Base-by-base conservation (phyloP, 306 rosid species). In the Vigna trinervia region DNA sequence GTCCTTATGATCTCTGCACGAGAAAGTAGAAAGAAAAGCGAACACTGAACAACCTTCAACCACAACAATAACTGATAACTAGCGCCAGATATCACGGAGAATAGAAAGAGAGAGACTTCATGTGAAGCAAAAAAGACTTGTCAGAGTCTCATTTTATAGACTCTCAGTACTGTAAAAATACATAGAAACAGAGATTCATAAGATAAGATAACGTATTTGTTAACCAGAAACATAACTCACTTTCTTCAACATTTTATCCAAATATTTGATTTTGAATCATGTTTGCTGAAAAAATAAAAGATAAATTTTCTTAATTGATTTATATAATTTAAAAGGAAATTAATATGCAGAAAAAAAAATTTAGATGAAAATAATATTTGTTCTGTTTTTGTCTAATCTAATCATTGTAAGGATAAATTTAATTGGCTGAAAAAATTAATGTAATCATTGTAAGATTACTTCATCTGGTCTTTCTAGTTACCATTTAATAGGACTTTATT, bases 21-120 rank as follows among this genome's bases (percentile, higher is more conserved):
- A 57, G 71, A 84, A 80, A 80, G 85, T 80, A 68, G 80, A 38
- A 5, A 70, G 60, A 54, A 47, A 71, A 65, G 82, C 22, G 15
- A 74, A 36, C n/a, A 65, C 76, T 30, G 19, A 78, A 36, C 43
- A 51, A 58, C 12, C 53, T 68, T 50, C 71, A 52, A 46, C 63
- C 13, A 22, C 3, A 62, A 6, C 52, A 20, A 32, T 59, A 30
- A 39, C 71, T 20, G 13, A 34, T 0, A 73, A 78, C 20, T 0
- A 56, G 63, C 30, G 17, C 73, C 73, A 65, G 9, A n/a, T 26
- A 77, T 73, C 80, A 80, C 83, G 74, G 76, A 76, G 51, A 70
- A 3, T 5, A 5, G 54, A 73, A 28, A 32, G 9, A 17, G 28
- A 20, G 65, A 65, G 65, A 30, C 12, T 10, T 65, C 69, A 71